Evolutionary conservation across 176 grass and related monocot genomes (phyloP), one percentile per base, ranked within the genome.

Genomic region (Puya raimondii): DNA sequence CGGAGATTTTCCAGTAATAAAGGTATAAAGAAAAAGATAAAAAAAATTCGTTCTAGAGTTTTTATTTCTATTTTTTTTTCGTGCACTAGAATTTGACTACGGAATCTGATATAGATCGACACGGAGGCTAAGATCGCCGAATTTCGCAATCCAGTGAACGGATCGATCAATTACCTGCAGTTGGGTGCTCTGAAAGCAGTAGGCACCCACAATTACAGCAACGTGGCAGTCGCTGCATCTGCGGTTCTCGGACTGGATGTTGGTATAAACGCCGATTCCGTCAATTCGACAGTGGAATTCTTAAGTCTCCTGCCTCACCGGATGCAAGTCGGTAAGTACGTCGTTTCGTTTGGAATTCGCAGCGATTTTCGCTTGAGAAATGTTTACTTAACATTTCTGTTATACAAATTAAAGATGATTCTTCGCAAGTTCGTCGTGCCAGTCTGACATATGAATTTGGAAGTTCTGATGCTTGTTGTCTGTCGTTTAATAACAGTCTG

Each of bases 161-260:
- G 33, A 16, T 20, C 13, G 2, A 29, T 72, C 26, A 63, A 1
- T 17, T 54, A 64, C 49, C 69, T 71, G 26, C 69, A 71, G 56
- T 3, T 71, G 10, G 71, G 71, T 14, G n/a, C 18, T 21, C 17
- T 63, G 54, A 73, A 73, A 42, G 56, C 53, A 15, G 49, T 73
- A 6, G 71, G 71, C 13, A 61, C 71, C 9, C 71, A 73, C 71
- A 73, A 73, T 49, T 48, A 73, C 26, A 22, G 42, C 12, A 73
- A 73, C 50, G 71, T 56, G 49, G 54, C 54, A 13, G 42, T 73
- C 9, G 71, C 71, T 73, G 71, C 71, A 10, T 73, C 64, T 64
- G 48, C 54, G 0, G 71, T 64, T 64, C 56, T 73, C 23, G 71
- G 71, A 48, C 50, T 73, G 71, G 71, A 73, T 73, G 57, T 73